Conservation (phyloP, 768 basidiomycete genomes). For the Hydnum rufescens region DNA sequence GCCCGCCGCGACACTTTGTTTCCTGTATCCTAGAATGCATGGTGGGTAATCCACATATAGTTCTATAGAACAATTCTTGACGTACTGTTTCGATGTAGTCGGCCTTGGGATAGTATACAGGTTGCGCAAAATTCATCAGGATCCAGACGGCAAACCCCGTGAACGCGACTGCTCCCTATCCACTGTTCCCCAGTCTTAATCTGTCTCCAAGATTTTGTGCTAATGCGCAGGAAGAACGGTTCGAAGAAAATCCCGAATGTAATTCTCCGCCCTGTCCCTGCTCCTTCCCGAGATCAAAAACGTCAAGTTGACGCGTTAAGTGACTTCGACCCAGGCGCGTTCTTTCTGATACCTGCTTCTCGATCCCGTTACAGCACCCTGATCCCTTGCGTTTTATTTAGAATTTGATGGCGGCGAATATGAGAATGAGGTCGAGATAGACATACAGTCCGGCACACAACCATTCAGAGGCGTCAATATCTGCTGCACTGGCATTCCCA, state of each 20-base stretch:
- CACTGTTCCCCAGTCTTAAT: no score
- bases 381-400: not conserved
- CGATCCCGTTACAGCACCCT: not conserved
- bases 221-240: conserved; percentile 17
- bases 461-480: conserved; percentile 38
- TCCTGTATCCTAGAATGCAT: conserved; percentile 56
- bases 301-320: not conserved
- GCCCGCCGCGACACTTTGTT: conserved; percentile 91
- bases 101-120: conserved; percentile 53
- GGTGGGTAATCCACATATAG: not conserved
- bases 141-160: no score
- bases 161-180: no score
- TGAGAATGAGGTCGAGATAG: conserved; percentile 1
- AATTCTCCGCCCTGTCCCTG: conserved; percentile 17
- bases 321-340: no score
- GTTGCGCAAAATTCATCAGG: conserved; percentile 25
- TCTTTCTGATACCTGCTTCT: no score
- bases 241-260: conserved; percentile 21
- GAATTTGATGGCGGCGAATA: not conserved
- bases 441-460: conserved; percentile 12
- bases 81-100: conserved; percentile 78
- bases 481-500: conserved; percentile 57
- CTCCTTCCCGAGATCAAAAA: not conserved
- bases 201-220: no score
- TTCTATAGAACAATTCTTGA: not conserved